Percentiles rank a stretch among this genome's conserved stretches.
phyloP scores from a whole-genome alignment of 805 yeast species.

The Metschnikowia aberdeeniae region DNA sequence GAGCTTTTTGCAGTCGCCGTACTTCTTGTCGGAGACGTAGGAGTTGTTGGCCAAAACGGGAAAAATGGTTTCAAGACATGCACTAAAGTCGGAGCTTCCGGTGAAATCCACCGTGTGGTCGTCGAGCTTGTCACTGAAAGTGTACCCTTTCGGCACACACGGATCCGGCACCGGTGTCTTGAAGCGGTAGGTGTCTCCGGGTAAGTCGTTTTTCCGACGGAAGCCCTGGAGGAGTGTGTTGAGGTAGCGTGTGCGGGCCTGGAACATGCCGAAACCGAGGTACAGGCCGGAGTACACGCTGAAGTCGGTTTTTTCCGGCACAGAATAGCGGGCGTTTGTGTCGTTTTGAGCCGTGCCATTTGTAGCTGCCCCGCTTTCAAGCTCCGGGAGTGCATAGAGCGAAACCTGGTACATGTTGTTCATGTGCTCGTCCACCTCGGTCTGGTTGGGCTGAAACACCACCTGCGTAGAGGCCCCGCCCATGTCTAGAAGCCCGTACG shows the following conservation, averaged over 20 bases:
- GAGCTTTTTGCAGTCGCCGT: slow-evolving; percentile 30
- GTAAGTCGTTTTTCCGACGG: slow-evolving; percentile 15
- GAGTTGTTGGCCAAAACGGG: slow-evolving; percentile 39
- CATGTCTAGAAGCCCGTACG: slow-evolving; percentile 58
- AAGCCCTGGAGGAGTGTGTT: slow-evolving; percentile 28
- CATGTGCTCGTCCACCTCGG: slow-evolving; percentile 42
- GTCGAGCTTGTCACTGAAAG: slow-evolving; percentile 21
- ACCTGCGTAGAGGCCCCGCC: slow-evolving; percentile 67
- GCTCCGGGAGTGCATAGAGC: slow-evolving; percentile 32
- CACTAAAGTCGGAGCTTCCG: slow-evolving; percentile 50
- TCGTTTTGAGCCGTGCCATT: too few species aligned
- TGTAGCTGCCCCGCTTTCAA: slow-evolving; percentile 11
- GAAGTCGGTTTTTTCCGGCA: slow-evolving; percentile 26
- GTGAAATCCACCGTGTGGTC: slow-evolving; percentile 33
- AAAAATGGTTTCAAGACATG: slow-evolving; percentile 46
- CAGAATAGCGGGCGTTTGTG: slow-evolving; percentile 1
- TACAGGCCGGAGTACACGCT: slow-evolving; percentile 53
- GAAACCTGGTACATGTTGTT: slow-evolving; percentile 45
- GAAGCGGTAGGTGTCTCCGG: slow-evolving; percentile 13
- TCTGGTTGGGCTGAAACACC: slow-evolving; percentile 53
- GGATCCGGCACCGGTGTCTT: slow-evolving; percentile 46
- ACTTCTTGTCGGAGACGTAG: slow-evolving; percentile 18
- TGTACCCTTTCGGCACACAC: slow-evolving; percentile 50
- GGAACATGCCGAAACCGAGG: slow-evolving; percentile 58
- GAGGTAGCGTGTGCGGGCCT: slow-evolving; percentile 48